phyloP scores from a whole-genome alignment of 352 stramenopile species.

The Halophytophthora batemanensis region DNA sequence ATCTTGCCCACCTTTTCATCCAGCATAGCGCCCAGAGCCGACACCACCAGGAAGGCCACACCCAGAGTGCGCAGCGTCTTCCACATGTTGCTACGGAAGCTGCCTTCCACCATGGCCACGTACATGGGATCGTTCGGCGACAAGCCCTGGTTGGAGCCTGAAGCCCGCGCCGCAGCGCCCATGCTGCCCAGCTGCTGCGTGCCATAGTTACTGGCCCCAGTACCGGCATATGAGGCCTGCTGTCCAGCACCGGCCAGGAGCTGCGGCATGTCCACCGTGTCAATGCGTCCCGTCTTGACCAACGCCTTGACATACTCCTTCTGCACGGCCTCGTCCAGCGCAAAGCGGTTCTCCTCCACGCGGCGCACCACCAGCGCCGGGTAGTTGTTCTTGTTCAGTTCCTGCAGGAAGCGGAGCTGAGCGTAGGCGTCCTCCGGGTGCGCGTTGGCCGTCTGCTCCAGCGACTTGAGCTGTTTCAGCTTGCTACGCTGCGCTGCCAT shows the following conservation, averaged over 20 bases:
- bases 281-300: constrained; percentile 85
- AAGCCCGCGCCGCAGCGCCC: constrained; percentile 15
- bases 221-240: background rate
- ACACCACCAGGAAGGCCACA: constrained; percentile 84
- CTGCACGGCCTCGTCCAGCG: constrained; percentile 72
- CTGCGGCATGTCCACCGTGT: constrained; percentile 69
- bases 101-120: constrained; percentile 88
- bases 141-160: constrained; percentile 42
- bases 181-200: constrained; percentile 16
- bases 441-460: constrained; percentile 81
- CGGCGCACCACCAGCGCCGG: constrained; percentile 80
- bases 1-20: constrained; percentile 88
- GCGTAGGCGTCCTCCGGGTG: constrained; percentile 68
- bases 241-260: constrained; percentile 27
- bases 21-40: constrained; percentile 79
- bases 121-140: constrained; percentile 79
- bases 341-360: constrained; percentile 82
- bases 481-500: constrained; percentile 65
- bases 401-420: constrained; percentile 82
- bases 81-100: constrained; percentile 90
- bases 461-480: constrained; percentile 79
- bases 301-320: constrained; percentile 90
- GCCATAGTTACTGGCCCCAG: constrained; percentile 11
- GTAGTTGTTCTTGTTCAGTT: constrained; percentile 86
- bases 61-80: constrained; percentile 80